A percentile compares a stretch with the other conserved stretches of the same genome.
Evolutionary conservation across 2,329 filamentous ascomycete species (phyloP).

Genomic region (Elsinoe ampelina): DNA sequence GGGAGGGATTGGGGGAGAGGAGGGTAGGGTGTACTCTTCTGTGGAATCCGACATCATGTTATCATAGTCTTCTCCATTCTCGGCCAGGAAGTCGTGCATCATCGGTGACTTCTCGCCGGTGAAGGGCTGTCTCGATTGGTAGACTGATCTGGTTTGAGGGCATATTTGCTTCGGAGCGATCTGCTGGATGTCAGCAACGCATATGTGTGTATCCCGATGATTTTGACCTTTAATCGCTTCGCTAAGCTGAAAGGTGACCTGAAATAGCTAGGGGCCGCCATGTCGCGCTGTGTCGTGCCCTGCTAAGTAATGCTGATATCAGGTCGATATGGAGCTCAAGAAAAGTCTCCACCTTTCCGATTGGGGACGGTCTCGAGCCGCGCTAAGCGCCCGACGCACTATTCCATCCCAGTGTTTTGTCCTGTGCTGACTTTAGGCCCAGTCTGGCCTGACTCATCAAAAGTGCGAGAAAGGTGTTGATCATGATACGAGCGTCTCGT

Average conservation of each 20-base stretch:
- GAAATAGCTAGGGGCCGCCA: conserved; percentile 37
- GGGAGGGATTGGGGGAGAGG: background rate
- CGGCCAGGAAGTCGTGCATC: conserved; percentile 14
- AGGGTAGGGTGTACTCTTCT: conserved; percentile 13
- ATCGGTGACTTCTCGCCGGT: conserved; percentile 14
- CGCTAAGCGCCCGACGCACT: background rate
- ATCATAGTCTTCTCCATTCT: conserved; percentile 15
- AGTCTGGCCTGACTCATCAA: background rate
- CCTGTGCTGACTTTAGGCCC: background rate
- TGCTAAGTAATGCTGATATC: background rate
- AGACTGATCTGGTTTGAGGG: conserved; percentile 13
- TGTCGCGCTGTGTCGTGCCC: conserved; percentile 20
- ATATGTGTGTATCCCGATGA: background rate
- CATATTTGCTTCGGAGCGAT: conserved; percentile 16
- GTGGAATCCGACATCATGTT: conserved; percentile 16
- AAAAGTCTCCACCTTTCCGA: background rate
- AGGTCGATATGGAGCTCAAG: background rate
- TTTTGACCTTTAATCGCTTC: conserved; percentile 35
- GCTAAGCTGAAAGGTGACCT: conserved; percentile 35
- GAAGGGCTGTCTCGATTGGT: conserved; percentile 18
- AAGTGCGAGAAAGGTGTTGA: background rate
- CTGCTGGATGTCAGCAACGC: conserved; percentile 4
- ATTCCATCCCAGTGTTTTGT: too few species aligned
- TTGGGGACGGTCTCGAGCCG: background rate
- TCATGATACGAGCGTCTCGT: background rate